Evolutionary conservation across 2,329 filamentous ascomycete species (phyloP), one percentile per base, ranked within the genome.

Genomic region (Penicillium sp.): DNA sequence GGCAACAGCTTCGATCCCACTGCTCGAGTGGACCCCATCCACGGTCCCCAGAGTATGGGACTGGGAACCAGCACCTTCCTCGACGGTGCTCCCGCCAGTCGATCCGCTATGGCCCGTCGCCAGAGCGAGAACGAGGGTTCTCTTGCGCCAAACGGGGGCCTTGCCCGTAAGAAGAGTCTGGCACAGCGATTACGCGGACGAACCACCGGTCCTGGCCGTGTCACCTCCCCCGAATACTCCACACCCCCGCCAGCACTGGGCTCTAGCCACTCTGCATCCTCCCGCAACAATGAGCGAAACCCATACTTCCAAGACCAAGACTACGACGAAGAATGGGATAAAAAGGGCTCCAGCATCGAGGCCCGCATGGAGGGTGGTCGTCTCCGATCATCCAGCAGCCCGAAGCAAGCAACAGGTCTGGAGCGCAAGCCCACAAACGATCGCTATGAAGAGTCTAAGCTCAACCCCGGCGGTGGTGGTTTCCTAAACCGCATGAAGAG

Each of bases 1-100:
- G 69, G 21, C 5, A 24, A 74, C 24, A 74, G 69, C 18, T 90
- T 92, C 65, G 89, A 94, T 67, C 84, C 91, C 1, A 82, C 81
- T 27, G 75, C 81, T 27, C 83, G 85, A 53, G 81, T 85, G 44
- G 86, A 90, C 53, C 83, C 88, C 44, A 82, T 97, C 13, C 91
- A 97, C 63, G 93, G 93, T 16, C 86, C 92, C 51, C 87, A 95
- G 74, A 88, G 85, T 3, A 78, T 90, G 57, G 94, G 94, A 9
- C 77, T 99, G 7, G 94, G 94, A 49, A 96, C 92, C 1, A 96
- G 92, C 32, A 99, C 94, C 2, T 97, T 97, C 79, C 77, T 99
- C 21, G 94, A 99, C 66, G 94, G 94, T 34, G 89, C 94, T 1
- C 93, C 94, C 13, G 94, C 92, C 27, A 89, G 92, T 27, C 86